phyloP scores from a whole-genome alignment of 179 eudicot species.

The Beta macrorhiza region DNA sequence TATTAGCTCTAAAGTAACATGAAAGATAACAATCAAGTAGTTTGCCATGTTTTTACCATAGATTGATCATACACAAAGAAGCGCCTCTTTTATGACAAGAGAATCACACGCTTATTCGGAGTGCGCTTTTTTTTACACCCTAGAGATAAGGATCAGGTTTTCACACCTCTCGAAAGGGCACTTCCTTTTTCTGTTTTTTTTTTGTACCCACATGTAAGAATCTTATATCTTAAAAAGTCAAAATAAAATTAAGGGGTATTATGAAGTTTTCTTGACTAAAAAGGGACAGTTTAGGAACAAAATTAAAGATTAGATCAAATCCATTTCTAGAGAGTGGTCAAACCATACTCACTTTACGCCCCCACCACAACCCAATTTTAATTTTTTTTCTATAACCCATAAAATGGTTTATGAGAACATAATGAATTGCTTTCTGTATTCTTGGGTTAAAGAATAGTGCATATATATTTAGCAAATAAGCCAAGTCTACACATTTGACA shows the following conservation, averaged over 20 bases:
- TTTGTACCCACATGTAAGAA: not conserved
- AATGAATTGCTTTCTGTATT: constrained; percentile 5
- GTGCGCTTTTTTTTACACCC: too few relatives aligned
- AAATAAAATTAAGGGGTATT: not conserved
- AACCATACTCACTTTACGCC: too few relatives aligned
- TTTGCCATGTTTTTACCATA: not conserved
- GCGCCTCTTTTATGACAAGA: too few relatives aligned
- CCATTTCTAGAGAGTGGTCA: not conserved
- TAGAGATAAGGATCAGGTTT: not conserved
- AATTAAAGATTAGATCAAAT: not conserved
- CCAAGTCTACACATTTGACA: constrained; percentile 19
- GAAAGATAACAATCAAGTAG: not conserved
- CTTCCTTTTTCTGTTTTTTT: not conserved
- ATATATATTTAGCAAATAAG: not conserved
- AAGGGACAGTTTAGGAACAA: too few relatives aligned
- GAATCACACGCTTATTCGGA: too few relatives aligned
- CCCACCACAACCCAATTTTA: not conserved
- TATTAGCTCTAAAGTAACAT: not conserved
- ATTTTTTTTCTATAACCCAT: too few relatives aligned
- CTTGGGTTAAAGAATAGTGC: not conserved
- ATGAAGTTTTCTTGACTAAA: too few relatives aligned
- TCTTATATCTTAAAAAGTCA: not conserved
- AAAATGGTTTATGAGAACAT: constrained; percentile 10
- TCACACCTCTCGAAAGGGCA: too few relatives aligned
- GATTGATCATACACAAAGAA: not conserved